Percentiles rank a stretch among this genome's conserved stretches.
These are phyloP conservation scores for Lasiodiplodia theobromae DNA, from an alignment of 2,329 filamentous ascomycete species.

Conservation along the genomic window DNA sequence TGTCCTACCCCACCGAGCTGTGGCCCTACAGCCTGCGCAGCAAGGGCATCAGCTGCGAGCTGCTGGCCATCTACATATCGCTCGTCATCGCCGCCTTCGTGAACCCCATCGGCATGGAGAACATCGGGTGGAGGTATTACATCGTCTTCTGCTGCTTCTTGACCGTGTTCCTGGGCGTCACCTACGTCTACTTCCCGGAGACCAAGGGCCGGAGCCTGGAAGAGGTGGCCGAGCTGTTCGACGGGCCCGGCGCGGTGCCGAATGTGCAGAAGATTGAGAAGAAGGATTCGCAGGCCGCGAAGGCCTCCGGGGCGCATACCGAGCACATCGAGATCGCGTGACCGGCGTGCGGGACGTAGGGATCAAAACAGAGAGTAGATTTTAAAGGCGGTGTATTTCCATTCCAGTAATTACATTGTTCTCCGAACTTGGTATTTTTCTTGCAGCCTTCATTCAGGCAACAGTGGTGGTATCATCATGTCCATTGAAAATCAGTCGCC, in stretches of 20 bases:
- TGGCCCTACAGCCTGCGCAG: conserved; percentile 56
- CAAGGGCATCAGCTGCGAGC: conserved; percentile 42
- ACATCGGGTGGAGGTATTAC: conserved; percentile 33
- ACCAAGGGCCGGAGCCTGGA: conserved; percentile 37
- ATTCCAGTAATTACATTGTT: not conserved
- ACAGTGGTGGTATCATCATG: not conserved
- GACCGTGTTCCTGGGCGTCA: conserved; percentile 39
- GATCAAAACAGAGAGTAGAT: not conserved
- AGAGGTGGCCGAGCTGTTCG: conserved; percentile 36
- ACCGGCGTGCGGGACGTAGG: not conserved
- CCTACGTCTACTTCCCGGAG: conserved; percentile 35
- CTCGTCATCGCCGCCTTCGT: conserved; percentile 30
- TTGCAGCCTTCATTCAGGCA: not conserved
- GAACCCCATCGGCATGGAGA: conserved; percentile 32
- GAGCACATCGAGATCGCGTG: conserved; percentile 21
- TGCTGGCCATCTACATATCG: conserved; percentile 26
- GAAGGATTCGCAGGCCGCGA: not conserved
- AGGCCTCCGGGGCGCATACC: not conserved
- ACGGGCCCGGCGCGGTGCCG: conserved; percentile 31
- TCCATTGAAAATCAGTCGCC: conserved; percentile 2
- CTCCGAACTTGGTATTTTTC: not conserved
- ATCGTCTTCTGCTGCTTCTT: conserved; percentile 43
- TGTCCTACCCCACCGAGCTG: conserved; percentile 57
- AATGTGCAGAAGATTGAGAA: conserved; percentile 31
- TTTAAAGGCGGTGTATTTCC: not conserved